Evolutionary conservation across 768 basidiomycete genomes (phyloP).

Genomic region (Calocybe indica): DNA sequence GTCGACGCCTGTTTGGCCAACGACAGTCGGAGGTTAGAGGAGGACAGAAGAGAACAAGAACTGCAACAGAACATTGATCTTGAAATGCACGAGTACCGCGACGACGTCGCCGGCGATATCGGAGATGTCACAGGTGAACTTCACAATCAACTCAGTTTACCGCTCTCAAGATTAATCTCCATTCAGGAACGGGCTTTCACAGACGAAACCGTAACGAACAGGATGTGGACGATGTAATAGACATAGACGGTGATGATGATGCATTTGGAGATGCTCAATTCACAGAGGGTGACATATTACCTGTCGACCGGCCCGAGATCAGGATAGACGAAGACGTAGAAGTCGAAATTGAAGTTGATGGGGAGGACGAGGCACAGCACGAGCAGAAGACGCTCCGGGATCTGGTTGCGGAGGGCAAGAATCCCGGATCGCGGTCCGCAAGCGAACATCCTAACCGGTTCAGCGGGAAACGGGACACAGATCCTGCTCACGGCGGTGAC

Average conservation of each 20-base stretch:
- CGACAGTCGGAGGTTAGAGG: conserved; percentile 37
- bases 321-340: conserved; percentile 32
- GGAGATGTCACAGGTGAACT: conserved; percentile 43
- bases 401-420: conserved; percentile 48
- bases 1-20: conserved; percentile 75
- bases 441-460: conserved; percentile 15
- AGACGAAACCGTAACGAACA: conserved; percentile 47
- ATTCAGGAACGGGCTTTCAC: conserved; percentile 65
- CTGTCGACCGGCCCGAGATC: conserved; percentile 17
- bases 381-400: conserved; percentile 39
- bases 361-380: conserved; percentile 24
- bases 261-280: conserved; percentile 71
- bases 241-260: conserved; percentile 75
- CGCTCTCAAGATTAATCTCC: neutral
- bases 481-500: conserved; percentile 33
- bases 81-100: conserved; percentile 21
- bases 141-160: conserved; percentile 2
- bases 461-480: conserved; percentile 28
- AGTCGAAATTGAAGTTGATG: conserved; percentile 36
- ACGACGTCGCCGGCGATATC: conserved; percentile 32
- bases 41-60: conserved; percentile 33
- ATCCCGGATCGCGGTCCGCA: conserved; percentile 19
- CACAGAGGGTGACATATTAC: conserved; percentile 64
- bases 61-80: conserved; percentile 13
- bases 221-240: conserved; percentile 76